Evolutionary conservation across 768 basidiomycete species (phyloP).

Genomic region (Suillus decipiens): DNA sequence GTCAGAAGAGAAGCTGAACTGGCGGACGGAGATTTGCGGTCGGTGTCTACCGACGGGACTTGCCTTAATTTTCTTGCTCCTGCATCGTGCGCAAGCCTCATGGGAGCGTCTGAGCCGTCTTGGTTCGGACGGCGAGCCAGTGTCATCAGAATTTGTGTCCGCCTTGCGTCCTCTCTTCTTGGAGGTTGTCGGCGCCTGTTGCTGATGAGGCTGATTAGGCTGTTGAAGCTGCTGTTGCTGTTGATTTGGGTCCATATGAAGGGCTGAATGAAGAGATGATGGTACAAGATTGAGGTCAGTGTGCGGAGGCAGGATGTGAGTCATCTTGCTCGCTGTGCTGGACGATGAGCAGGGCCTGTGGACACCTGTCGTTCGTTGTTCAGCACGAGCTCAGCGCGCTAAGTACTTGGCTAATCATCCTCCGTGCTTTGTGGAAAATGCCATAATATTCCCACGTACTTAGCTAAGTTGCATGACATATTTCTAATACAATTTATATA

Average conservation of each 20-base stretch:
- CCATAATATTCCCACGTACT: slow-evolving; percentile 21
- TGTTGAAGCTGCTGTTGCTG: slow-evolving; percentile 48
- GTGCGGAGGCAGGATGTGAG: slow-evolving; percentile 51
- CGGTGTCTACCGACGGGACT: slow-evolving; percentile 68
- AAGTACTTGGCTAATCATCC: slow-evolving; percentile 15
- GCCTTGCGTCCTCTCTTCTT: slow-evolving; percentile 63
- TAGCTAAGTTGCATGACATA: not conserved
- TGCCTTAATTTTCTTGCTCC: slow-evolving; percentile 96
- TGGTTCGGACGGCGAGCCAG: slow-evolving; percentile 61
- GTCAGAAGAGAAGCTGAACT: slow-evolving; percentile 35
- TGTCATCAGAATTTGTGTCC: slow-evolving; percentile 57
- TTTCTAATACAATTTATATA: slow-evolving; percentile 9
- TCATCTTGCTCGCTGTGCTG: slow-evolving; percentile 34
- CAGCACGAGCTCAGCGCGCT: slow-evolving; percentile 24
- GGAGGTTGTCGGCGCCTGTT: slow-evolving; percentile 36
- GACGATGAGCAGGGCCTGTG: slow-evolving; percentile 8
- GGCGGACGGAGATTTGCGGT: slow-evolving; percentile 78
- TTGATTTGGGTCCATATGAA: slow-evolving; percentile 71
- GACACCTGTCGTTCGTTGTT: slow-evolving; percentile 17
- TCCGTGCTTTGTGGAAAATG: slow-evolving; percentile 28
- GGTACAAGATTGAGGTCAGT: slow-evolving; percentile 43
- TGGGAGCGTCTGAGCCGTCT: slow-evolving; percentile 84
- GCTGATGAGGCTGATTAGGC: slow-evolving; percentile 37
- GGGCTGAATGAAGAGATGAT: slow-evolving; percentile 58
- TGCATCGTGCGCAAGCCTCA: slow-evolving; percentile 90